These are phyloP conservation scores for Coffea canephora DNA, from an alignment of 257 asterid species.

Conservation along the genomic window DNA sequence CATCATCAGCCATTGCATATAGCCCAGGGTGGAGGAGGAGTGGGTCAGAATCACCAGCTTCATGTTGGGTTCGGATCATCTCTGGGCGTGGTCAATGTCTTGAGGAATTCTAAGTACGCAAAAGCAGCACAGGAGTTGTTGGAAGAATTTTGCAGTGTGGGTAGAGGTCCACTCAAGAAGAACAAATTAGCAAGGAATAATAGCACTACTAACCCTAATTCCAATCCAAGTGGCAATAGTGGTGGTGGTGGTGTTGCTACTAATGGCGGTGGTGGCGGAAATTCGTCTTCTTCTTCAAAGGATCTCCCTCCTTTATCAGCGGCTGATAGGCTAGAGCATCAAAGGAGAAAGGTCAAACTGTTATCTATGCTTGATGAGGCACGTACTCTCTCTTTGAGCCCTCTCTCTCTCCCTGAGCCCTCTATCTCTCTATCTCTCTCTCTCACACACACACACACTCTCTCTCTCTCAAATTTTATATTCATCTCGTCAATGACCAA, in stretches of 20 bases:
- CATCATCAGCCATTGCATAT: constrained; percentile 19
- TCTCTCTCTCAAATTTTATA: constrained; percentile 21
- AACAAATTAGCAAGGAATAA: constrained; percentile 38
- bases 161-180: constrained; percentile 76
- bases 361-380: constrained; percentile 98
- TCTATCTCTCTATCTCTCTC: no score
- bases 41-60: constrained; percentile 38
- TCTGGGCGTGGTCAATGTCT: constrained; percentile 48
- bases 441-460: not conserved
- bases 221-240: constrained; percentile 27
- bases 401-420: constrained; percentile 19
- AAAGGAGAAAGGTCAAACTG: constrained; percentile 96
- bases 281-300: constrained; percentile 51
- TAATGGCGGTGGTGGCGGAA: constrained; percentile 31
- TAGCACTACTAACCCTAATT: constrained; percentile 42
- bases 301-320: constrained; percentile 67
- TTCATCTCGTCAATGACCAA: constrained; percentile 33
- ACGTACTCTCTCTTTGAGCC: constrained; percentile 32
- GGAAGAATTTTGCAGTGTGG: constrained; percentile 93
- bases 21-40: constrained; percentile 25
- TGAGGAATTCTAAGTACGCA: constrained; percentile 68
- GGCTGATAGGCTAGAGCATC: constrained; percentile 89
- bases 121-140: constrained; percentile 82
- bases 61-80: constrained; percentile 50
- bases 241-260: not conserved